These are phyloP conservation scores for Coemansia sp. DNA, from an alignment of 192 early-diverging fungal species.

Conservation along the genomic window DNA sequence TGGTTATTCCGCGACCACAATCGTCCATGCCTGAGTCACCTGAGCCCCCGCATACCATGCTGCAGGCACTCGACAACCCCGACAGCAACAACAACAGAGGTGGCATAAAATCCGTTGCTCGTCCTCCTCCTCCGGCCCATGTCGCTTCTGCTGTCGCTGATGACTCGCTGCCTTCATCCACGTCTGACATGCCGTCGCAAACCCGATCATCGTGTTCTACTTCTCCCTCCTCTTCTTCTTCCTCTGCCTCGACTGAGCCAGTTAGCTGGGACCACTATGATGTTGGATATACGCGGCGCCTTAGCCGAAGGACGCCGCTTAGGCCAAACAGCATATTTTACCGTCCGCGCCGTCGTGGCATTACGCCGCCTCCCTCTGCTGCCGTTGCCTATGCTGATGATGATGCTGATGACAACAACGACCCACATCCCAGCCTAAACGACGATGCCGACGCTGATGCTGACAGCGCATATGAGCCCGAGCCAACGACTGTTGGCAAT, in stretches of 20 bases:
- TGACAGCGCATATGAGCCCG: slow-evolving; percentile 19
- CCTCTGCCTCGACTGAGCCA: neutral
- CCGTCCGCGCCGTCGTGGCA: slow-evolving; percentile 15
- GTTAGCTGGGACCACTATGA: neutral
- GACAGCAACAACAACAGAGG: neutral
- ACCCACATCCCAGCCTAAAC: neutral
- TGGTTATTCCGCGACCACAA: slow-evolving; percentile 14
- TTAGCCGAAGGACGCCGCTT: neutral
- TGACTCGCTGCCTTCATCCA: neutral
- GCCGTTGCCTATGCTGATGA: too few species aligned
- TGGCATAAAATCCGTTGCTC: neutral
- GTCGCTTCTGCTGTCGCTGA: neutral
- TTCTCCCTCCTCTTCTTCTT: neutral
- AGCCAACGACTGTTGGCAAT: neutral
- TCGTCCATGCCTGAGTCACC: neutral
- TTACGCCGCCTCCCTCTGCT: neutral
- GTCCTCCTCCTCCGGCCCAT: neutral
- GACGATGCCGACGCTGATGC: neutral
- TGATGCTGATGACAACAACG: neutral
- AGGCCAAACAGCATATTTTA: slow-evolving; percentile 38
- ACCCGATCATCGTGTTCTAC: neutral
- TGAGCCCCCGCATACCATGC: neutral
- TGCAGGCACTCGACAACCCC: slow-evolving; percentile 5
- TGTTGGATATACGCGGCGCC: too few species aligned
- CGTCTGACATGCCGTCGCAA: neutral